phyloP scores from a whole-genome alignment of 306 rosid genomes.

The Vachellia pachyceras region DNA sequence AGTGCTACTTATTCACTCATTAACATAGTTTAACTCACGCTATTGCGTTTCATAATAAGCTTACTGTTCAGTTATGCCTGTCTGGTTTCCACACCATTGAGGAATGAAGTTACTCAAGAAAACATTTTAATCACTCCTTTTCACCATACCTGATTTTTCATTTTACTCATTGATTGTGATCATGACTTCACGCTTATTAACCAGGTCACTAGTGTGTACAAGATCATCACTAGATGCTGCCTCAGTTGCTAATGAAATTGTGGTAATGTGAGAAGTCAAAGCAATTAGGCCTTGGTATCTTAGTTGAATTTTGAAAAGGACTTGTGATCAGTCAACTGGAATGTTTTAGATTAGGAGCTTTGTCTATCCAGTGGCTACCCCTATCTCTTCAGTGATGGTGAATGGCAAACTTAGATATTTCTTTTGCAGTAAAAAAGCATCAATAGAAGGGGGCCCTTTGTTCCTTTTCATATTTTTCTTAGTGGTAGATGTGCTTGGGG shows the following conservation, averaged over 20 bases:
- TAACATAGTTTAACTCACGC: neutral
- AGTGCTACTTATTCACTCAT: conserved; percentile 23
- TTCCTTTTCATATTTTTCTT: neutral
- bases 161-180: neutral
- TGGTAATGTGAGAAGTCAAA: neutral
- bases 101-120: neutral
- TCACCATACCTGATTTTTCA: neutral
- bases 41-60: neutral
- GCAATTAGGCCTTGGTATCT: neutral
- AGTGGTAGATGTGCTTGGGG: neutral
- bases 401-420: neutral
- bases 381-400: neutral
- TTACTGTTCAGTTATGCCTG: conserved; percentile 2
- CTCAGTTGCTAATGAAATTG: neutral
- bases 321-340: neutral
- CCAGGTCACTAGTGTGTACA: neutral
- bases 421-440: neutral
- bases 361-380: neutral
- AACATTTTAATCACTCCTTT: conserved; percentile 2
- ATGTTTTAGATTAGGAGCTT: neutral
- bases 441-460: neutral
- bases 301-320: neutral
- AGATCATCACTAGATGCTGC: neutral
- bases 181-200: neutral
- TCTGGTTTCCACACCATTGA: conserved; percentile 12